phyloP scores from a whole-genome alignment of 257 asterid genomes.

The Coffea canephora region DNA sequence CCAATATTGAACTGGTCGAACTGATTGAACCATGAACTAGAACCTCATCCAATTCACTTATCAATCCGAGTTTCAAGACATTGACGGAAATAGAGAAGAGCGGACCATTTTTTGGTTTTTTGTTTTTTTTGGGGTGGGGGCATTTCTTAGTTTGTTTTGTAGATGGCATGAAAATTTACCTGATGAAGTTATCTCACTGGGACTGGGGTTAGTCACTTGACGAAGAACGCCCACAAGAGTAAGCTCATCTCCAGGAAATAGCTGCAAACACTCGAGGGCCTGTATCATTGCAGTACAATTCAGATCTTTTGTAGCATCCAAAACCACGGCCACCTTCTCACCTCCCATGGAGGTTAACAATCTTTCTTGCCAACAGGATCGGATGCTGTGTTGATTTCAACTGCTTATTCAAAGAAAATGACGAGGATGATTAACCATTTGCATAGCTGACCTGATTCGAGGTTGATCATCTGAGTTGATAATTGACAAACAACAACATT shows the following conservation, averaged over 20 bases:
- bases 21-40: no score
- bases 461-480: no score
- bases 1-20: no score
- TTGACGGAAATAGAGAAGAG: no score
- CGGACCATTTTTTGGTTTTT: no score
- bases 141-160: background rate
- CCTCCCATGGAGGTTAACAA: slow-evolving; percentile 11
- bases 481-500: no score
- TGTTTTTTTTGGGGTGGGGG: no score
- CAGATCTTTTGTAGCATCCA: slow-evolving; percentile 37
- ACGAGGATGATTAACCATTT: no score
- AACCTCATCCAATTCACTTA: no score
- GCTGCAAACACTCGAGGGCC: slow-evolving; percentile 21
- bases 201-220: slow-evolving; percentile 21
- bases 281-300: slow-evolving; percentile 39
- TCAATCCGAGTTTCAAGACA: no score
- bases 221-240: slow-evolving; percentile 40
- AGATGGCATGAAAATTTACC: slow-evolving; percentile 12
- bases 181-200: slow-evolving; percentile 9
- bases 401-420: background rate
- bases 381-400: background rate
- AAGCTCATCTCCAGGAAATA: slow-evolving; percentile 50
- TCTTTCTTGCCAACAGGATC: background rate
- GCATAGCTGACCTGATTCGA: no score
- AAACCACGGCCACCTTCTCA: slow-evolving; percentile 43